These are phyloP conservation scores for Xylariaceae sp. DNA, from an alignment of 2,329 filamentous ascomycete genomes.

Conservation along the genomic window DNA sequence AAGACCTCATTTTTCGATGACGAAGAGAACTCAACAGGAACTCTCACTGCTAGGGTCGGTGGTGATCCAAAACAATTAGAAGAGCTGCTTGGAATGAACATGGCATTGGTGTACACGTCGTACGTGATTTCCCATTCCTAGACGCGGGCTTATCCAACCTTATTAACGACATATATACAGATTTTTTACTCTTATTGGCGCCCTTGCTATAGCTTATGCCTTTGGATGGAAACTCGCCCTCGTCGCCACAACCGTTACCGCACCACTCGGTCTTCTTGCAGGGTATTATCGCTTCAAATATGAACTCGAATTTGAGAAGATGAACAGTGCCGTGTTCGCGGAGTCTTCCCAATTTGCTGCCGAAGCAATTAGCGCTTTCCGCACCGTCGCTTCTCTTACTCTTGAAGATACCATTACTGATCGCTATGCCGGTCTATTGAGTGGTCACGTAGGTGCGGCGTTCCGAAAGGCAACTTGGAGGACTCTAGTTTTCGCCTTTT, in stretches of 20 bases:
- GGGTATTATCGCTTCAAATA: constrained; percentile 61
- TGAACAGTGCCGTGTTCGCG: constrained; percentile 72
- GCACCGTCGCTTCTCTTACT: constrained; percentile 73
- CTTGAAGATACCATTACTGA: constrained; percentile 70
- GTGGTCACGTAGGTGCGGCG: constrained; percentile 63
- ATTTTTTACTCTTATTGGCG: constrained; percentile 69
- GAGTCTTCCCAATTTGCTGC: constrained; percentile 77
- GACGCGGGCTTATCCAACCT: neutral
- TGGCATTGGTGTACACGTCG: constrained; percentile 67
- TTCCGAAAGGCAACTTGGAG: constrained; percentile 67
- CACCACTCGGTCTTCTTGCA: constrained; percentile 56
- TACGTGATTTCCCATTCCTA: constrained; percentile 17
- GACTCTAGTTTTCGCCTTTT: constrained; percentile 71
- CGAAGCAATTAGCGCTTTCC: constrained; percentile 75
- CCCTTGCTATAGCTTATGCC: constrained; percentile 69
- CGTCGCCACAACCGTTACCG: constrained; percentile 67
- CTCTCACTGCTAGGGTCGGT: constrained; percentile 62
- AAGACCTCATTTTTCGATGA: constrained; percentile 67
- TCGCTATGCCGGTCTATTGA: constrained; percentile 66
- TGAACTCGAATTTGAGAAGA: constrained; percentile 71
- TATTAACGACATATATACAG: constrained; percentile 23
- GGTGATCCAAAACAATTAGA: constrained; percentile 66
- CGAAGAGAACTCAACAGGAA: constrained; percentile 65
- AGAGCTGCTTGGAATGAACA: constrained; percentile 68
- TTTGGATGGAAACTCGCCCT: constrained; percentile 81